These are phyloP conservation scores for Porphyra umbilicalis DNA, from an alignment of 31 red algal species.

Conservation along the genomic window DNA sequence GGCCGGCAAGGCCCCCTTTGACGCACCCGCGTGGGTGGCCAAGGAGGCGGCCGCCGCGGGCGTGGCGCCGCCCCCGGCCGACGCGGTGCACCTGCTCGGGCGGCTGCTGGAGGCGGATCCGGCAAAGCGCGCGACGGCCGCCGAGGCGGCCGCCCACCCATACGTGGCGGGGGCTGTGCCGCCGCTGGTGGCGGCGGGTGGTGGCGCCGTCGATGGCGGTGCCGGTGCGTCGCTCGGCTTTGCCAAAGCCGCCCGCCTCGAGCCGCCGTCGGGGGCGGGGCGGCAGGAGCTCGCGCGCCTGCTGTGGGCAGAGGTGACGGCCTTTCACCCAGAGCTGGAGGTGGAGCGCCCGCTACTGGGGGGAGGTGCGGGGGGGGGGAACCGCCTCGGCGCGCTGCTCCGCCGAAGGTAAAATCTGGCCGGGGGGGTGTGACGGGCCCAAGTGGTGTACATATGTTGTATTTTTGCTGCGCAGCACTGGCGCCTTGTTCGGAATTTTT, in stretches of 20 bases:
- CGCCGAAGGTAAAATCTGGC: background rate
- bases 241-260: background rate
- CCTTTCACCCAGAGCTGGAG: background rate
- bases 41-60: conserved; percentile 9
- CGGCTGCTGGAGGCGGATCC: conserved; percentile 83
- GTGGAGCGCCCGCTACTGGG: background rate
- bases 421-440: too few relatives aligned
- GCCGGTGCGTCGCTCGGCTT: background rate
- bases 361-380: background rate
- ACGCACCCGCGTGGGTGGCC: conserved; percentile 39
- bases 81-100: conserved; percentile 58
- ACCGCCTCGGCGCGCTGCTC: background rate
- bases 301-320: background rate
- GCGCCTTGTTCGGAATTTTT: too few relatives aligned
- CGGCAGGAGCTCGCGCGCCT: background rate
- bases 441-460: too few relatives aligned
- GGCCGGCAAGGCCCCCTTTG: conserved; percentile 2
- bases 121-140: conserved; percentile 46
- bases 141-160: conserved; percentile 57
- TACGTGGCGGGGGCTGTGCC: conserved; percentile 35
- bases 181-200: background rate
- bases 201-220: background rate
- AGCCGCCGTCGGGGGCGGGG: background rate
- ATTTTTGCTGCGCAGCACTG: too few relatives aligned
- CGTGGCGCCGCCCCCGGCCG: conserved; percentile 24